A percentile compares a stretch with the other conserved stretches of the same genome.
Evolutionary conservation across 495 filamentous ascomycete genomes (phyloP).

Genomic region (Lophium mytilinum): DNA sequence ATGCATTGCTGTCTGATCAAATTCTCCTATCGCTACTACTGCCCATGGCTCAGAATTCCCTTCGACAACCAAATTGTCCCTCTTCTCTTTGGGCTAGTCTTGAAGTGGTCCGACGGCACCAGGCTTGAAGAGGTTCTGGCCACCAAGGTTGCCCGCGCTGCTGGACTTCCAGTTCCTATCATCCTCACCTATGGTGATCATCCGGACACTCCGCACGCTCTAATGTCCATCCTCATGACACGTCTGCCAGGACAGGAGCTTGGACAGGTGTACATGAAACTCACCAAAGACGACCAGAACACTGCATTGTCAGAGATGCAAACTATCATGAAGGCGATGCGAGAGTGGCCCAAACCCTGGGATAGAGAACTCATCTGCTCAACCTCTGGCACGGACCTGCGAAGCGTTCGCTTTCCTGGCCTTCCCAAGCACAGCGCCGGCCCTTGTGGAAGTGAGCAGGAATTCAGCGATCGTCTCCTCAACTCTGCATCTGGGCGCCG

Average conservation of each 20-base stretch:
- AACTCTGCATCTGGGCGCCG: constrained; percentile 3
- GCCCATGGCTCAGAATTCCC: constrained; percentile 23
- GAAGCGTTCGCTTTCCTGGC: constrained; percentile 10
- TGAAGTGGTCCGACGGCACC: constrained; percentile 39
- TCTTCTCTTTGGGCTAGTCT: constrained; percentile 28
- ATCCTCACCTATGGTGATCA: constrained; percentile 39
- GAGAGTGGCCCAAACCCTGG: constrained; percentile 4
- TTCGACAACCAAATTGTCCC: constrained; percentile 31
- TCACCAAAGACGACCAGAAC: constrained; percentile 19
- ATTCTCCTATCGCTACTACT: constrained; percentile 29
- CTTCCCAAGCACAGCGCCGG: constrained; percentile 2
- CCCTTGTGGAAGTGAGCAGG: constrained; percentile 8
- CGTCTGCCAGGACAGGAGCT: constrained; percentile 30
- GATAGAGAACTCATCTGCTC: constrained; percentile 9
- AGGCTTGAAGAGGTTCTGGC: constrained; percentile 36
- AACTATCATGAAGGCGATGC: constrained; percentile 7
- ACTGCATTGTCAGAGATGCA: constrained; percentile 5
- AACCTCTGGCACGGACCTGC: constrained; percentile 3
- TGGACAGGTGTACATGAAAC: constrained; percentile 25
- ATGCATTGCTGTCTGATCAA: too few species aligned
- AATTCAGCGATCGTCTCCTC: constrained; percentile 12
- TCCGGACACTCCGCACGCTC: constrained; percentile 30
- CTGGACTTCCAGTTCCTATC: constrained; percentile 37
- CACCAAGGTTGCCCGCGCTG: constrained; percentile 35
- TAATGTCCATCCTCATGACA: constrained; percentile 35